Evolutionary conservation across 2,329 filamentous ascomycete genomes (phyloP).

Genomic region (Fusarium pilosicola): DNA sequence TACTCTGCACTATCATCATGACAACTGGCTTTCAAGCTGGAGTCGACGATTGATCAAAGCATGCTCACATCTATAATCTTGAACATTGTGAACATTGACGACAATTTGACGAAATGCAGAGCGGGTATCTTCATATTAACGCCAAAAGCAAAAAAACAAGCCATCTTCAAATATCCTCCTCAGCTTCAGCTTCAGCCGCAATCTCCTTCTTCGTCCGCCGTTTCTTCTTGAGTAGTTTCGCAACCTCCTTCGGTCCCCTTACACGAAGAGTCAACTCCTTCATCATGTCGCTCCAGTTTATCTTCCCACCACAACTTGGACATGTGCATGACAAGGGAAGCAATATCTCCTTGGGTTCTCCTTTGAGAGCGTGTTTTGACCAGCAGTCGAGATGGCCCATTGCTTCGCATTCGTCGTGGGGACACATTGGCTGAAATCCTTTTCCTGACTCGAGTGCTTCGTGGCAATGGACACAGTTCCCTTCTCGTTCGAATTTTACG

Average conservation of each 20-base stretch:
- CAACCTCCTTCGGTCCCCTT: slow-evolving; percentile 75
- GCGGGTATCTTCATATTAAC: slow-evolving; percentile 33
- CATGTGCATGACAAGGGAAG: slow-evolving; percentile 77
- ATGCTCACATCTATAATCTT: background rate
- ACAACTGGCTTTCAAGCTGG: background rate
- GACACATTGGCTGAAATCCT: slow-evolving; percentile 68
- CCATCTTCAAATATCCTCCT: slow-evolving; percentile 10
- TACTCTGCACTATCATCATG: background rate
- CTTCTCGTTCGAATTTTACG: slow-evolving; percentile 66
- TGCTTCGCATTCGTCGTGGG: slow-evolving; percentile 62
- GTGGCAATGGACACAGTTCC: slow-evolving; percentile 64
- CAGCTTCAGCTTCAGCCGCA: slow-evolving; percentile 14
- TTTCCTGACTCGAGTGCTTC: slow-evolving; percentile 56
- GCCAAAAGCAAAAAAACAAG: background rate
- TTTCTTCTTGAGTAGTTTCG: slow-evolving; percentile 71
- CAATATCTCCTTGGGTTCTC: slow-evolving; percentile 56
- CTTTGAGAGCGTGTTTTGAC: slow-evolving; percentile 61
- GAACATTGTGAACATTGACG: background rate
- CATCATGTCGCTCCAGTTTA: slow-evolving; percentile 82
- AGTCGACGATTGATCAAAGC: background rate
- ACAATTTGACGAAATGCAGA: background rate
- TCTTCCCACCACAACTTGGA: slow-evolving; percentile 70
- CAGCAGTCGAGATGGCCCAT: slow-evolving; percentile 71
- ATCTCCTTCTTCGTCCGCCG: slow-evolving; percentile 44
- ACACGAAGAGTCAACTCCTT: slow-evolving; percentile 81